Percentiles rank a stretch among this genome's conserved stretches.
phyloP scores from a whole-genome alignment of 2,329 filamentous ascomycete genomes.

The Aspergillus novoparasiticus region DNA sequence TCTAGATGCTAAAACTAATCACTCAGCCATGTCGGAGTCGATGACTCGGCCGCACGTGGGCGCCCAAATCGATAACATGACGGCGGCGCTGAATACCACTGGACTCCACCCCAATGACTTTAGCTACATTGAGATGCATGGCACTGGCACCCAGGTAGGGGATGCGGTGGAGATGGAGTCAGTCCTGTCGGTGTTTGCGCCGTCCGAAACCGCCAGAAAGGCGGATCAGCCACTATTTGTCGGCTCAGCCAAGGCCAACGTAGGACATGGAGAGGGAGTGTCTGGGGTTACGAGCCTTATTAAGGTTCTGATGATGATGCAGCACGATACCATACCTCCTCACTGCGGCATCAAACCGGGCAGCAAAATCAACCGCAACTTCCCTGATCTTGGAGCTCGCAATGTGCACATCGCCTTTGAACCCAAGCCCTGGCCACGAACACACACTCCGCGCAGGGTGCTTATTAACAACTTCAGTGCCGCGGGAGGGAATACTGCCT shows the following conservation, averaged over 20 bases:
- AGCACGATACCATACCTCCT: slow-evolving; percentile 64
- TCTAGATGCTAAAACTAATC: slow-evolving; percentile 45
- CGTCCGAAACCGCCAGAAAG: slow-evolving; percentile 7
- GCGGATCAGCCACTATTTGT: slow-evolving; percentile 34
- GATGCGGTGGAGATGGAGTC: slow-evolving; percentile 42
- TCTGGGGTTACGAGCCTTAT: slow-evolving; percentile 49
- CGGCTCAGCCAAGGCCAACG: slow-evolving; percentile 40
- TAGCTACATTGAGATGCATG: slow-evolving; percentile 43
- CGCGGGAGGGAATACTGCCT: slow-evolving; percentile 68
- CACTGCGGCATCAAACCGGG: slow-evolving; percentile 65
- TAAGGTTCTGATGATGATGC: slow-evolving; percentile 67
- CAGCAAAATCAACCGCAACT: slow-evolving; percentile 37
- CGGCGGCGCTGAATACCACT: slow-evolving; percentile 37
- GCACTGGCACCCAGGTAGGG: slow-evolving; percentile 41
- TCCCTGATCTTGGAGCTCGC: slow-evolving; percentile 34
- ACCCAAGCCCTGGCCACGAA: slow-evolving; percentile 41
- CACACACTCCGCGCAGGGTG: neutral
- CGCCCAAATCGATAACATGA: slow-evolving; percentile 43
- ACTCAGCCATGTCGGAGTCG: slow-evolving; percentile 30
- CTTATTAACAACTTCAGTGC: slow-evolving; percentile 69
- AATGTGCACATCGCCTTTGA: slow-evolving; percentile 48
- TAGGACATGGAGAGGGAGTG: slow-evolving; percentile 49
- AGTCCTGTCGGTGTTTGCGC: slow-evolving; percentile 32
- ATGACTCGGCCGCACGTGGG: slow-evolving; percentile 16
- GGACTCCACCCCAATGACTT: slow-evolving; percentile 39